Evolutionary conservation across 2,329 filamentous ascomycete genomes (phyloP).

Genomic region (Aspergillus fischeri): DNA sequence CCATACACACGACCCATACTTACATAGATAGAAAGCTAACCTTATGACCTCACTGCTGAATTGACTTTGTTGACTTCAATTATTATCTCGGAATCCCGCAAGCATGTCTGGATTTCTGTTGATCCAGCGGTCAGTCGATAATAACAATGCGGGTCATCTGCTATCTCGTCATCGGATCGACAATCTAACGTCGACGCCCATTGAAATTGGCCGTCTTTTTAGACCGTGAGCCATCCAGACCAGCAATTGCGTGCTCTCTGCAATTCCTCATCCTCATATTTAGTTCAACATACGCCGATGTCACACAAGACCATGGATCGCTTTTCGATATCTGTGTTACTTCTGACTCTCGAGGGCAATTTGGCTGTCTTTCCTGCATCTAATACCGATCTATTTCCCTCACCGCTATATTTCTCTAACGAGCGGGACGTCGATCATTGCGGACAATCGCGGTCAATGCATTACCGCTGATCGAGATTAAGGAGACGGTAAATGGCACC

Average conservation of each 20-base stretch:
- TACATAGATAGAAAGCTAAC: not conserved
- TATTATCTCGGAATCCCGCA: no score
- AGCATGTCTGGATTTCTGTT: not conserved
- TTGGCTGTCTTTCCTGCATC: not conserved
- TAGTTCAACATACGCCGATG: conserved; percentile 1
- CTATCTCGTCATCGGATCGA: not conserved
- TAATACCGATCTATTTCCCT: not conserved
- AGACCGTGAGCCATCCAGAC: conserved; percentile 14
- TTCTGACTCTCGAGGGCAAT: not conserved
- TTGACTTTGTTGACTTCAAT: not conserved
- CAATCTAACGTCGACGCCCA: not conserved
- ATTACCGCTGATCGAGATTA: no score
- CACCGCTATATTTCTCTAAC: not conserved
- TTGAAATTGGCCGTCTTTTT: not conserved
- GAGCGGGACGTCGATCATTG: not conserved
- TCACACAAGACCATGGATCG: not conserved
- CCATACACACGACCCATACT: not conserved
- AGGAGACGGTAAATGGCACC: conserved; percentile 4
- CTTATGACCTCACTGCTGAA: not conserved
- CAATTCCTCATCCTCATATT: conserved; percentile 1
- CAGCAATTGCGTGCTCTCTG: conserved; percentile 18
- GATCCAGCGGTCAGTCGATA: not conserved
- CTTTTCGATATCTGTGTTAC: not conserved
- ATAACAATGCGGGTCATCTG: not conserved
- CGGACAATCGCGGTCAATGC: not conserved